A percentile compares a stretch with the other conserved stretches of the same genome.
These are phyloP conservation scores for Fistulinella staudtii DNA, from an alignment of 1,284 basidiomycete genomes.

Conservation along the genomic window DNA sequence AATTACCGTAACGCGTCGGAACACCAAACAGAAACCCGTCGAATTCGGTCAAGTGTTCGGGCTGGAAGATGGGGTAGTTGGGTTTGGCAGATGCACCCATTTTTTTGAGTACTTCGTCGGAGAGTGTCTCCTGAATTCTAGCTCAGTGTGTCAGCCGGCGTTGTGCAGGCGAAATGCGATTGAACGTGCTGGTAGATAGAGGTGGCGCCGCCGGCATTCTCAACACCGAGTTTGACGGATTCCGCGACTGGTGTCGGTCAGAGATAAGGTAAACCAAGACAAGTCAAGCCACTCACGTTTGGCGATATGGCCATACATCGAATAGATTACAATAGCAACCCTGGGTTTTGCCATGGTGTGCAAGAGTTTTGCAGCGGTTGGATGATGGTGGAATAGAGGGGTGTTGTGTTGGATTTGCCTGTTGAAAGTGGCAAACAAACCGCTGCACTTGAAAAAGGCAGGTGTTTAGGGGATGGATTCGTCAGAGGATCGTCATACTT, in stretches of 20 bases:
- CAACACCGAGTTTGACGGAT: slow-evolving; percentile 45
- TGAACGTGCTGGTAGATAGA: slow-evolving; percentile 42
- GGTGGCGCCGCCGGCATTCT: slow-evolving; percentile 44
- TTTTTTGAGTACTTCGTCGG: slow-evolving; percentile 49
- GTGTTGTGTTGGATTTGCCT: too few species aligned
- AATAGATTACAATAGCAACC: slow-evolving; percentile 49
- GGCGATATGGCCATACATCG: slow-evolving; percentile 48
- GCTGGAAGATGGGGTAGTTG: slow-evolving; percentile 46
- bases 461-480: too few species aligned
- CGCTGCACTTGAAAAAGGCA: too few species aligned
- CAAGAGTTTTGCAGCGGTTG: neutral
- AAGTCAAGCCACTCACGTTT: slow-evolving; percentile 26
- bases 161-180: neutral
- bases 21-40: slow-evolving; percentile 42
- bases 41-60: slow-evolving; percentile 41
- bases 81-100: slow-evolving; percentile 49
- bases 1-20: slow-evolving; percentile 45
- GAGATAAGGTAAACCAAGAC: neutral
- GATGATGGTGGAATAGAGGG: too few species aligned
- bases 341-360: slow-evolving; percentile 27
- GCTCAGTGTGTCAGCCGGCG: neutral
- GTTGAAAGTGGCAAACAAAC: too few species aligned
- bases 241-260: slow-evolving; percentile 42
- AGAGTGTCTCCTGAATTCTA: slow-evolving; percentile 53
- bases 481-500: too few species aligned